These are phyloP conservation scores for Penicillium carneum DNA, from an alignment of 2,329 filamentous ascomycete species.

Conservation along the genomic window DNA sequence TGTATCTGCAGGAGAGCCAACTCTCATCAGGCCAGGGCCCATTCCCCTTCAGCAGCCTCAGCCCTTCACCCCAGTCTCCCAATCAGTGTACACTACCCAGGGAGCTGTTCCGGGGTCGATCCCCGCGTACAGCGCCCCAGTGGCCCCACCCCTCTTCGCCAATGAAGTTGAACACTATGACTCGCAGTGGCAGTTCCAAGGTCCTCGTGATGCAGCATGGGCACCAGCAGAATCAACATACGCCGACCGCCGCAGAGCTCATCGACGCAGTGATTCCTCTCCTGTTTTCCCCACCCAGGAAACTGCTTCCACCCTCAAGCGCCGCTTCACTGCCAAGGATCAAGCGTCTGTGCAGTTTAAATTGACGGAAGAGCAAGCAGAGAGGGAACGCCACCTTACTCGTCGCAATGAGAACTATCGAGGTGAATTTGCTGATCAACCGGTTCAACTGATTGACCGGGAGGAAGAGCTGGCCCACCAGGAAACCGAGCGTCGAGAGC, in stretches of 20 bases:
- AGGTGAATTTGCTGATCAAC: slow-evolving; percentile 32
- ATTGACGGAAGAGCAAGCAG: slow-evolving; percentile 63
- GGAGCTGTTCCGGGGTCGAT: slow-evolving; percentile 42
- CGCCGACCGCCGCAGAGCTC: slow-evolving; percentile 32
- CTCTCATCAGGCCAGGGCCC: slow-evolving; percentile 60
- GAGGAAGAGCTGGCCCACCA: slow-evolving; percentile 36
- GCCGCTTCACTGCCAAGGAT: slow-evolving; percentile 47
- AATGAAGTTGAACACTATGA: slow-evolving; percentile 34
- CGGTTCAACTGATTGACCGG: slow-evolving; percentile 39
- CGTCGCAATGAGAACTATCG: slow-evolving; percentile 36
- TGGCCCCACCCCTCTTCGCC: slow-evolving; percentile 52
- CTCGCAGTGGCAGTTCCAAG: slow-evolving; percentile 22
- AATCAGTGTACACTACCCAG: slow-evolving; percentile 67
- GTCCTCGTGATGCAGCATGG: slow-evolving; percentile 24
- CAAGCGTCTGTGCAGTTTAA: slow-evolving; percentile 63
- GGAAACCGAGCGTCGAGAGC: slow-evolving; percentile 33
- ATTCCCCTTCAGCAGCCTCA: slow-evolving; percentile 85
- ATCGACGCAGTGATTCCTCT: slow-evolving; percentile 56
- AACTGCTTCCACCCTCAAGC: slow-evolving; percentile 41
- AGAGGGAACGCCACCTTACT: slow-evolving; percentile 54
- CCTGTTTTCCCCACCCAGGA: slow-evolving; percentile 50
- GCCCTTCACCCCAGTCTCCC: slow-evolving; percentile 75
- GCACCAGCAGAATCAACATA: slow-evolving; percentile 19
- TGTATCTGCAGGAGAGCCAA: slow-evolving; percentile 36
- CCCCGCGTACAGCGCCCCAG: slow-evolving; percentile 52